Conservation (phyloP, 352 stramenopile genomes). For the Globisporangium mamillatum region DNA sequence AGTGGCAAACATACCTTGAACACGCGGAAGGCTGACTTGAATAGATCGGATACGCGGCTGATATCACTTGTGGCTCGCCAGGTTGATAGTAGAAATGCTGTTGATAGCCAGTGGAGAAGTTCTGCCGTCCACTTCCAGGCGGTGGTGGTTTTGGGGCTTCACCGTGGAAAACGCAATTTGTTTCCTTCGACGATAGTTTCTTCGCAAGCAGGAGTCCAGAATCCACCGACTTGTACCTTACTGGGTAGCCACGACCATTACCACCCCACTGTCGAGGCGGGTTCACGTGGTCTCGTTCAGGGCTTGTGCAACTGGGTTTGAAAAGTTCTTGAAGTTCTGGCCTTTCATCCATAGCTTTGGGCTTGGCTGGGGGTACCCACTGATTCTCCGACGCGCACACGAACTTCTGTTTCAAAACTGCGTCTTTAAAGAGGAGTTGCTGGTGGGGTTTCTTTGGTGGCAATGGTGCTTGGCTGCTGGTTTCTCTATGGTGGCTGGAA, state of each 20-base stretch:
- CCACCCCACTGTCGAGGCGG: conserved; percentile 1
- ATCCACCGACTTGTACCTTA: background rate
- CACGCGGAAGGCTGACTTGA: conserved; percentile 17
- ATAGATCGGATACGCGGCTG: conserved; percentile 19
- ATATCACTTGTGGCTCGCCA: background rate
- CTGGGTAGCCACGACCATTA: background rate
- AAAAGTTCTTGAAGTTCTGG: background rate
- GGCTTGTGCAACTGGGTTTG: background rate
- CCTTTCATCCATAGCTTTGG: background rate
- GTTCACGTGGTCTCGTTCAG: background rate
- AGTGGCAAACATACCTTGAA: background rate
- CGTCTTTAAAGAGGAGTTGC: conserved; percentile 52
- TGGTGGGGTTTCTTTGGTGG: conserved; percentile 23
- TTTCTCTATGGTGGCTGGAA: conserved; percentile 1
- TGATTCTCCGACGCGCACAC: background rate
- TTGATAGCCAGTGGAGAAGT: background rate
- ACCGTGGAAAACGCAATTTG: background rate
- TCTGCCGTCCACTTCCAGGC: background rate
- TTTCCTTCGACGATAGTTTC: background rate
- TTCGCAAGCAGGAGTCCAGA: conserved; percentile 1
- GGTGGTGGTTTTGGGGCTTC: background rate
- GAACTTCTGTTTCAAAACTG: conserved; percentile 40
- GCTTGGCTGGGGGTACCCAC: conserved; percentile 9
- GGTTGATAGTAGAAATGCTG: conserved; percentile 10
- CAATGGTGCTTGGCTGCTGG: background rate